Base-by-base conservation (phyloP, 2,329 filamentous ascomycete species). In the Furcasterigmium sp. region DNA sequence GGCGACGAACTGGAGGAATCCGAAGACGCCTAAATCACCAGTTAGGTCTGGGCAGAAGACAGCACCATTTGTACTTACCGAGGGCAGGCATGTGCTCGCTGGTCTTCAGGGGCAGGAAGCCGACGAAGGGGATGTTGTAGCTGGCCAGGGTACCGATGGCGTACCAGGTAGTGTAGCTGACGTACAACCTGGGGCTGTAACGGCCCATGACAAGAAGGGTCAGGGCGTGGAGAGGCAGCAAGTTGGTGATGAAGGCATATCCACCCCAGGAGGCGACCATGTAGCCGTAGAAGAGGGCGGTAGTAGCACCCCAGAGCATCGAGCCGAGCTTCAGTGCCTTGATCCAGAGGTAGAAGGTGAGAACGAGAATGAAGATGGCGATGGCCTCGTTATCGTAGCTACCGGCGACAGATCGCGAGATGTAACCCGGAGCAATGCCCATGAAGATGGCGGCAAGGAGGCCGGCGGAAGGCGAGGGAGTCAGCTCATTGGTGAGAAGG, bases 181-280 rank as follows among this genome's bases (percentile, higher is more conserved):
- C 90, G 58, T 98, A 98, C 17, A 98, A 74, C 47, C 93, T 82
- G 46, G 87, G 85, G 73, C 91, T 97, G 69, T 94, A 98, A 47
- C 93, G 77, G 41, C 94, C 94, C 91, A 98, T 98, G 69, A 86
- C 88, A 59, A 98, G 85, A 53, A 98, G 76, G 37, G 95, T 89
- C 56, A 98, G 91, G 8, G 88, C 84, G 67, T 98, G 93, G 53
- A 98, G 80, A 29, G 93, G 93, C 46, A 98, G 82, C 68, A 98
- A 72, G 64, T 95, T 96, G 48, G 94, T 98, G 61, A 98, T 98
- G 79, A 98, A 98, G 58, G 95, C 93, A 66, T 98, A 98, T 61
- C 93, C 93, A 76, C 93, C 93, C 93, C 93, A 98, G 15, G 94
- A 95, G 39, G 91, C 93, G 51, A 98, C 93, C 93, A 98, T 98